Evolutionary conservation across 495 filamentous ascomycete genomes (phyloP).

Genomic region (Viridothelium virens): DNA sequence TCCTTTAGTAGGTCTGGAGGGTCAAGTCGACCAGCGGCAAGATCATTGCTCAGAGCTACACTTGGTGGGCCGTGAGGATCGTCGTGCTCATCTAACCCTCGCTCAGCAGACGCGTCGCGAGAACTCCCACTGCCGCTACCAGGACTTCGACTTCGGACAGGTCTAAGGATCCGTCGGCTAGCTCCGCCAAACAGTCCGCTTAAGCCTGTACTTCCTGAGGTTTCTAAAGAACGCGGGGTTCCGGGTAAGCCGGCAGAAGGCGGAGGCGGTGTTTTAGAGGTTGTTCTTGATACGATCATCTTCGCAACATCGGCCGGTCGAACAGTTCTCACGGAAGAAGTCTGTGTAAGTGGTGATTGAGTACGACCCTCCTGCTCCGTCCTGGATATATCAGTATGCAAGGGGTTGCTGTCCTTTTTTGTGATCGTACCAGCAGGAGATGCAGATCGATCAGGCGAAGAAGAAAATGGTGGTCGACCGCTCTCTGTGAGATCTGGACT

Average conservation of each 20-base stretch:
- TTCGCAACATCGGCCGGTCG: conserved; percentile 28
- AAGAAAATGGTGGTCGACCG: conserved; percentile 38
- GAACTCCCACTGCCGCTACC: conserved; percentile 36
- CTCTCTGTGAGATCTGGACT: conserved; percentile 54
- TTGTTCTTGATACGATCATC: conserved; percentile 54
- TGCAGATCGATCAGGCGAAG: conserved; percentile 27
- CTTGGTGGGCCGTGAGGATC: conserved; percentile 34
- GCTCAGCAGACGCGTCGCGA: conserved; percentile 43
- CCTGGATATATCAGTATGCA: background rate
- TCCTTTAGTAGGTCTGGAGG: conserved; percentile 31
- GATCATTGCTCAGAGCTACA: conserved; percentile 34
- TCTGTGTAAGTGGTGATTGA: background rate
- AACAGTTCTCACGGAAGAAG: background rate
- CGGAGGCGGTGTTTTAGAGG: conserved; percentile 39
- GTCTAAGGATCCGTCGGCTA: conserved; percentile 44
- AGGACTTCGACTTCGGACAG: conserved; percentile 37
- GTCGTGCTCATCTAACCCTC: conserved; percentile 38
- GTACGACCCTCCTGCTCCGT: background rate
- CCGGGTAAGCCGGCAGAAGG: conserved; percentile 37
- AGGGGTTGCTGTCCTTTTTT: conserved; percentile 22
- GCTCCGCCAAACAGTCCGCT: conserved; percentile 53
- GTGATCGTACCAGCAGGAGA: conserved; percentile 23
- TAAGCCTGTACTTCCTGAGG: conserved; percentile 42
- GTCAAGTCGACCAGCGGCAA: conserved; percentile 34
- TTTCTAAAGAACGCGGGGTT: conserved; percentile 44